These are phyloP conservation scores for Pleurotus eryngii DNA, from an alignment of 768 basidiomycete genomes.

Conservation along the genomic window DNA sequence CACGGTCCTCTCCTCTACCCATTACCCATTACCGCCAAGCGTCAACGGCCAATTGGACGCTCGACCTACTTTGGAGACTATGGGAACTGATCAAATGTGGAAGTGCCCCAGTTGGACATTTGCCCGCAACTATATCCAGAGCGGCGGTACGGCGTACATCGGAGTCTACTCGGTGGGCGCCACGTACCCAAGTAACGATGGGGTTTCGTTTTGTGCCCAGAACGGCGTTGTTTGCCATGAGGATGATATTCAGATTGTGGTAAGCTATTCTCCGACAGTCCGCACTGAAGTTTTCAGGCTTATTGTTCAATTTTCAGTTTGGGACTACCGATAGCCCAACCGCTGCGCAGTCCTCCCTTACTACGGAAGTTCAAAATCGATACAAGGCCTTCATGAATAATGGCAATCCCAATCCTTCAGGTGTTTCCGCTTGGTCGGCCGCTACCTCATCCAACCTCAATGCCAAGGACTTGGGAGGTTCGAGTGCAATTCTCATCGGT, in stretches of 20 bases:
- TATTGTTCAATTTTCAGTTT: constrained; percentile 26
- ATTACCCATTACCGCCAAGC: constrained; percentile 37
- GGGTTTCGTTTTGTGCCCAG: constrained; percentile 51
- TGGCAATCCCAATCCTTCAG: constrained; percentile 58
- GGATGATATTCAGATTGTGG: constrained; percentile 79
- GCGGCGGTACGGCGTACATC: constrained; percentile 66
- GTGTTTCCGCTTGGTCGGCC: constrained; percentile 49
- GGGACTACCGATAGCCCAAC: constrained; percentile 59
- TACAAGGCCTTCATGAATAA: constrained; percentile 63
- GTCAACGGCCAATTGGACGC: constrained; percentile 39
- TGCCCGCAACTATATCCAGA: constrained; percentile 59
- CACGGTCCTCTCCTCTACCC: constrained; percentile 38
- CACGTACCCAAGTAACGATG: constrained; percentile 67
- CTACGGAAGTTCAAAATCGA: constrained; percentile 63
- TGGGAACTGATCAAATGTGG: constrained; percentile 72
- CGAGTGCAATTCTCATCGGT: constrained; percentile 46
- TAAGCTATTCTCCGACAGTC: constrained; percentile 26
- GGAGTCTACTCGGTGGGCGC: constrained; percentile 64
- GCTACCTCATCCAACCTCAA: constrained; percentile 51
- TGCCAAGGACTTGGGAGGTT: constrained; percentile 59
- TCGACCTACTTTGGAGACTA: constrained; percentile 48
- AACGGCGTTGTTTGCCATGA: constrained; percentile 69
- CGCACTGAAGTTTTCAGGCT: background rate
- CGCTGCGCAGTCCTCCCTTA: constrained; percentile 53
- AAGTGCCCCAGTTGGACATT: constrained; percentile 72